phyloP scores from a whole-genome alignment of 768 basidiomycete genomes.

The Mycena chlorophos region DNA sequence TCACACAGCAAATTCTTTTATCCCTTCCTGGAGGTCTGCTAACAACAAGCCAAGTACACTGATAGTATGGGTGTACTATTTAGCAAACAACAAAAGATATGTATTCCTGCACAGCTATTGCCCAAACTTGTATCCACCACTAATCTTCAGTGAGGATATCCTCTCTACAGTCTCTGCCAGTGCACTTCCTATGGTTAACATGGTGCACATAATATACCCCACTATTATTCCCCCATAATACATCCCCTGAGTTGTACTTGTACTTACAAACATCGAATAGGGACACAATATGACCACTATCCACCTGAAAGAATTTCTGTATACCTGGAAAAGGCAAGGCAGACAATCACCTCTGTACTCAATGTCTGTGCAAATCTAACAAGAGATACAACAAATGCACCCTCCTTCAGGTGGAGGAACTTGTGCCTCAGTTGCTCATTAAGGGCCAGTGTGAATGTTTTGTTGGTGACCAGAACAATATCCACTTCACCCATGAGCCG shows the following conservation, averaged over 20 bases:
- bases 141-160: slow-evolving; percentile 31
- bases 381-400: slow-evolving; percentile 85
- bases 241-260: slow-evolving; percentile 68
- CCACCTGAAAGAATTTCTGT: slow-evolving; percentile 45
- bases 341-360: slow-evolving; percentile 65
- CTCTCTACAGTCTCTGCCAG: slow-evolving; percentile 59
- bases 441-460: slow-evolving; percentile 77
- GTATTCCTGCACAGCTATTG: too few relatives aligned
- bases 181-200: slow-evolving; percentile 75
- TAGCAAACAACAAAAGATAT: too few relatives aligned
- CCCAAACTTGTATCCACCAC: slow-evolving; percentile 23
- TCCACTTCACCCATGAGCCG: slow-evolving; percentile 79
- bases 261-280: slow-evolving; percentile 78
- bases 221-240: slow-evolving; percentile 76
- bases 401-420: slow-evolving; percentile 93
- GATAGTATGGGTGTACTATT: too few relatives aligned
- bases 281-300: slow-evolving; percentile 77
- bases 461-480: slow-evolving; percentile 89
- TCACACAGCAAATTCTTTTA: too few relatives aligned
- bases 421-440: slow-evolving; percentile 86
- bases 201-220: slow-evolving; percentile 76
- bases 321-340: background rate
- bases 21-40: too few relatives aligned
- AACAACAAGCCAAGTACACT: too few relatives aligned
- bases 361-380: slow-evolving; percentile 77